Conservation (phyloP, 331 rosid genomes). For the Acacia pycnantha region DNA sequence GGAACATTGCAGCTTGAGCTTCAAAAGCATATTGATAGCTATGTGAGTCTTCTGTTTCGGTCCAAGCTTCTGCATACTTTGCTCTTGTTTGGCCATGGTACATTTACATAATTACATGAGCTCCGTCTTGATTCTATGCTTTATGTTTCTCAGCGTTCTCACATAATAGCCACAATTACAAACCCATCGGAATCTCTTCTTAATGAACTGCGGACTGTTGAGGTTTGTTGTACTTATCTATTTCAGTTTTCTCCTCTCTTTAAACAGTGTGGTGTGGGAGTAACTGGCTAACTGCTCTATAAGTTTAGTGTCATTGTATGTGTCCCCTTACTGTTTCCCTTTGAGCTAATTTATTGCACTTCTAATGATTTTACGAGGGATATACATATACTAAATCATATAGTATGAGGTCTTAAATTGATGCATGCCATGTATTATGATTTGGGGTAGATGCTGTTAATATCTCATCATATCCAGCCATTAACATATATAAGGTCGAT, state of each 20-base stretch:
- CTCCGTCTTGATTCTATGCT: constrained; percentile 31
- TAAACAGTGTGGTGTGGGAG: not conserved
- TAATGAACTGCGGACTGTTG: constrained; percentile 87
- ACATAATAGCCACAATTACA: constrained; percentile 66
- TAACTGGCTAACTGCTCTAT: constrained; percentile 15
- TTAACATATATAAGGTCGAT: not conserved
- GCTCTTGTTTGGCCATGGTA: constrained; percentile 14
- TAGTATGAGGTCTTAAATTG: constrained; percentile 12
- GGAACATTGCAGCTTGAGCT: constrained; percentile 77
- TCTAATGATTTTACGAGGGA: not conserved
- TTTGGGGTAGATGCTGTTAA: constrained; percentile 1
- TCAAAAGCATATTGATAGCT: constrained; percentile 76
- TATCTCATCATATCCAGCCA: not conserved
- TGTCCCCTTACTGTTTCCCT: not conserved
- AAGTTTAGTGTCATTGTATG: not conserved
- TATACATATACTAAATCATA: not conserved
- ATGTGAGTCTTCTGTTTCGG: constrained; percentile 58
- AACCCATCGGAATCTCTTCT: constrained; percentile 93
- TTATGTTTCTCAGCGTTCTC: constrained; percentile 65
- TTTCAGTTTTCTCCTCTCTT: not conserved
- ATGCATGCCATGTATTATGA: constrained; percentile 7
- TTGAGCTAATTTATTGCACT: constrained; percentile 4
- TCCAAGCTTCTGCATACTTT: constrained; percentile 31
- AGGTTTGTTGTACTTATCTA: constrained; percentile 49
- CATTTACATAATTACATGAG: constrained; percentile 19